Evolutionary conservation across 2,329 filamentous ascomycete genomes (phyloP), one percentile per base, ranked within the genome.

Genomic region (Ophiognomonia clavigignenti-juglandacearum): DNA sequence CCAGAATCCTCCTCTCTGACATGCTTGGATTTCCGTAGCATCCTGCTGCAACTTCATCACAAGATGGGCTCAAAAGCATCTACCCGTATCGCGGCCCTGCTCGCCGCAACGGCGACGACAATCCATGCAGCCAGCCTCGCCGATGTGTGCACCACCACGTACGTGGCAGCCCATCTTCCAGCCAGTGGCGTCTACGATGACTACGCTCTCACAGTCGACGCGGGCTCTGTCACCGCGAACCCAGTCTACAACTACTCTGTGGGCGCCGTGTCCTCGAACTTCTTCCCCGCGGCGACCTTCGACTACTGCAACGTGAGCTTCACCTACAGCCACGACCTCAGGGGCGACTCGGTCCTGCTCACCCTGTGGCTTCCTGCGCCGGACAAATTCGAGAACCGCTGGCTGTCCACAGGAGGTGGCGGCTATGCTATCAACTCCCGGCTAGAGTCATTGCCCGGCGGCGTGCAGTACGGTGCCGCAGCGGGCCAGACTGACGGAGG

Each of bases 401-500:
- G 65, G 48, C 60, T 74, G n/a, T 61, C 67, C 0, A 68, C 66
- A 2, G 72, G 72, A 36, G 72, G 72, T 8, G 72, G 69, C 39
- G 72, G 71, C 4, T 68, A 64, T 34, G 66, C 68, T 34, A 72
- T 73, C 57, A 70, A 69, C 51, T 67, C 64, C 40, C 54, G 56
- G 32, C 47, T 32, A 1, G 19, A 26, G 2, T 52, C 57, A 20
- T 59, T 71, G 2, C 64, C 69, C 11, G 65, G 62, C 1, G 72
- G 71, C 31, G 59, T 75, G 34, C 56, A 61, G 6, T 71, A 72
- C 40, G 73, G 73, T n/a, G 72, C 71, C 34, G 72, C 68, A 2
- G 64, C 68, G 6, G 73, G 73, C 22, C 58, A 65, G 22, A 77
- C 74, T 0, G 70, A 75, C 48, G 74, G 70, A 13, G 74, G 75